Evolutionary conservation across 441 rosid genomes (phyloP).

Genomic region (Brassica hybrid): DNA sequence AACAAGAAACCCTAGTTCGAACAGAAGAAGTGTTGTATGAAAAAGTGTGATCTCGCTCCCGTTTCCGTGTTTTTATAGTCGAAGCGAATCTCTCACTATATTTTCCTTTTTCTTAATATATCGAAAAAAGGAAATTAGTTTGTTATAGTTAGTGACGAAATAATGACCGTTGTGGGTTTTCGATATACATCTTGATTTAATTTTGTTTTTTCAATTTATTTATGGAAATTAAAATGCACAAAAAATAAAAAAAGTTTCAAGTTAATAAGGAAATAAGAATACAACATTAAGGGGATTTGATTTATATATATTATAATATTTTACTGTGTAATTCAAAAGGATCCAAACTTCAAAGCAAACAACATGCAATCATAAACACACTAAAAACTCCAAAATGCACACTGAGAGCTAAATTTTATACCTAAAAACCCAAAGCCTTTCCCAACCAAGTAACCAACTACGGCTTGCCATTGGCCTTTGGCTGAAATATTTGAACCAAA

Average conservation of each 20-base stretch:
- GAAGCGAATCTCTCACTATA: too few relatives aligned
- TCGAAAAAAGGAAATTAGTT: too few relatives aligned
- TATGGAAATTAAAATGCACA: too few relatives aligned
- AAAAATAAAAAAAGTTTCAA: background rate
- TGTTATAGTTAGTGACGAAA: too few relatives aligned
- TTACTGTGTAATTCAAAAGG: background rate
- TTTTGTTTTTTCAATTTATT: background rate
- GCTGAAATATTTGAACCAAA: slow-evolving; percentile 81
- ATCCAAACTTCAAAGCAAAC: slow-evolving; percentile 17
- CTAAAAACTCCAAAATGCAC: slow-evolving; percentile 9
- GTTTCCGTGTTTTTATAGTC: too few relatives aligned
- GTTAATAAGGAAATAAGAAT: background rate
- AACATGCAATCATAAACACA: slow-evolving; percentile 23
- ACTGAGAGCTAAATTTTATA: background rate
- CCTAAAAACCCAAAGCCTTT: slow-evolving; percentile 10
- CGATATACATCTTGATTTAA: too few relatives aligned
- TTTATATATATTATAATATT: background rate
- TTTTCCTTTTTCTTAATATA: too few relatives aligned
- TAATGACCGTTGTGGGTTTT: too few relatives aligned
- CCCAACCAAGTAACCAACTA: slow-evolving; percentile 4
- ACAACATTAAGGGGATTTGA: background rate
- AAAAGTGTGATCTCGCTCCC: too few relatives aligned
- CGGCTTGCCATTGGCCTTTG: slow-evolving; percentile 57
- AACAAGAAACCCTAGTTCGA: background rate
- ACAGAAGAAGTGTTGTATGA: background rate